Base-by-base conservation (phyloP, 345 rosid genomes). In the Heritiera fomes region DNA sequence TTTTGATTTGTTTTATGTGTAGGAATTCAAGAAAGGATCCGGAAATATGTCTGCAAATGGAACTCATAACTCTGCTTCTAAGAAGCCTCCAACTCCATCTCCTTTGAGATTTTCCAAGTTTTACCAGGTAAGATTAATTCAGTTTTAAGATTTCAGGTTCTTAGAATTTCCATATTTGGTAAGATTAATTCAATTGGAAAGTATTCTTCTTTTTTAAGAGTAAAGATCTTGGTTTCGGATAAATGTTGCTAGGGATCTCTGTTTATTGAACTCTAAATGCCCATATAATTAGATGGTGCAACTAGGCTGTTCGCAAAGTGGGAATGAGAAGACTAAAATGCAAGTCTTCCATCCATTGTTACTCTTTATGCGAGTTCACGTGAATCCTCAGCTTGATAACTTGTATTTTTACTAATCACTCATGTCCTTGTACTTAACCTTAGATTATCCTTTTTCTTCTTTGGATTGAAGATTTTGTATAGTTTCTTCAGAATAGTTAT, bases 71-170 rank as follows among this genome's bases (percentile, higher is more conserved):
- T 74, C 86, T 38, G 63, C 88, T 62, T 41, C 89, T 43, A 91
- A 83, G 76, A 78, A 89, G 34, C 95, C 95, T 18, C 95, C 95
- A 43, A 77, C 83, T 8, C 95, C 95, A 49, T 91, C 95, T 65
- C 95, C 95, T 73, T 73, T 91, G 76, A 89, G 95, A 78, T 87
- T 84, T 81, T 91, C 95, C 78, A 91, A 88, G 83, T 91, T 87
- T 75, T 90, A 88, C 77, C 93, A 91, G 95, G 95, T 91, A 69
- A 78, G 38, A 43, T 38, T 46, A 18, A 18, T 32, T 69, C 15
- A n/a, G 9, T 7, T 56, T 7, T 56, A 56, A 56, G 62, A 58
- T n/a, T 58, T 58, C 59, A 53, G 34, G 5, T 20, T 23, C 14
- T 14, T 52, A 2, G 2, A 34, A 34, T 34, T 34, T 34, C 3